phyloP scores from a whole-genome alignment of 2,329 filamentous ascomycete genomes.

The Drechmeria coniospora region DNA sequence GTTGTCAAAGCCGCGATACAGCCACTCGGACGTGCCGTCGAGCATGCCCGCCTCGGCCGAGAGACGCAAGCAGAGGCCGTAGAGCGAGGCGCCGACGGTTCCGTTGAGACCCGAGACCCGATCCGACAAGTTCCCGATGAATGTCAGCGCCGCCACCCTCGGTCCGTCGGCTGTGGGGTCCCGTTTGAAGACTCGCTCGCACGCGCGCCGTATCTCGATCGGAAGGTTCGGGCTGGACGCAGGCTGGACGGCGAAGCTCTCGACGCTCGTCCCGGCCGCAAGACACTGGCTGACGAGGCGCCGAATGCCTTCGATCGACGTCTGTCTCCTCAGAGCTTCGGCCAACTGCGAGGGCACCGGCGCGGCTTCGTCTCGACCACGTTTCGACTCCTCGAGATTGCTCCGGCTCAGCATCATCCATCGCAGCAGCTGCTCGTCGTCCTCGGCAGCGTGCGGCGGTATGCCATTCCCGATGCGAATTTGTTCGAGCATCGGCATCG shows the following conservation, averaged over 20 bases:
- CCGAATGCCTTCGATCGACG: conserved; percentile 13
- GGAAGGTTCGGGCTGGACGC: conserved; percentile 4
- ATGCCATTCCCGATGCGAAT: conserved; percentile 15
- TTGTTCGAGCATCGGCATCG: conserved; percentile 9
- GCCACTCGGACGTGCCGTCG: conserved; percentile 10
- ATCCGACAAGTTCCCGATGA: conserved; percentile 26
- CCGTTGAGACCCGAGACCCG: conserved; percentile 12
- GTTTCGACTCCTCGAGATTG: conserved; percentile 3
- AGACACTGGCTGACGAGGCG: conserved; percentile 16
- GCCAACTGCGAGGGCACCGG: conserved; percentile 6
- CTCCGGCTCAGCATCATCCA: conserved; percentile 19
- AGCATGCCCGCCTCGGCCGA: conserved; percentile 14
- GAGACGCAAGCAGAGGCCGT: conserved; percentile 14
- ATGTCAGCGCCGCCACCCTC: conserved; percentile 13
- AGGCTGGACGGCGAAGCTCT: conserved; percentile 6
- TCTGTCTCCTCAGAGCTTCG: conserved; percentile 8
- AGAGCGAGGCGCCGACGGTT: conserved; percentile 13
- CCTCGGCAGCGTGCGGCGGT: conserved; percentile 9
- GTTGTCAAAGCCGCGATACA: conserved; percentile 9
- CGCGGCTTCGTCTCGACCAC: conserved; percentile 1
- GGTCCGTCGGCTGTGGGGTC: conserved; percentile 1
- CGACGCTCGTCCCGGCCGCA: conserved; percentile 7
- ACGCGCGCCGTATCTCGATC: conserved; percentile 10
- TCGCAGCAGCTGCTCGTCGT: conserved; percentile 17
- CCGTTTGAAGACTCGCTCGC: conserved; percentile 7